Evolutionary conservation across 140 eudicot species (phyloP).

Genomic region (Cichorium intybus): DNA sequence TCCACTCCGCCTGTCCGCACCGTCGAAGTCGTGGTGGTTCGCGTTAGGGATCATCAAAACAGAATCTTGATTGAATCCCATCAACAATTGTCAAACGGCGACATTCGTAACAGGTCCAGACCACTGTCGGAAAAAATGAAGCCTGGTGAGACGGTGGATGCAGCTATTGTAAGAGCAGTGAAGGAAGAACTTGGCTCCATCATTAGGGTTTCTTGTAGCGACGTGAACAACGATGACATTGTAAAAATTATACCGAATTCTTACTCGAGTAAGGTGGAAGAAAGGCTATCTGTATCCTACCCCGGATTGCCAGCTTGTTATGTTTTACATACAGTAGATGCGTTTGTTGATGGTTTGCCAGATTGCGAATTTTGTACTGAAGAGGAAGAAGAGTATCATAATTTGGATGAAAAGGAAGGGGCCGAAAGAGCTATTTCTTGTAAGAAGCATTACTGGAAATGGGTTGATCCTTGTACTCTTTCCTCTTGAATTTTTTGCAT

Average conservation of each 20-base stretch:
- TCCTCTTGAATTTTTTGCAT: constrained; percentile 24
- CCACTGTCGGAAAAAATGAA: constrained; percentile 94
- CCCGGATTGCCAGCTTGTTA: constrained; percentile 97
- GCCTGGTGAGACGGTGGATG: constrained; percentile 69
- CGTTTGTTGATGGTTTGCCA: constrained; percentile 79
- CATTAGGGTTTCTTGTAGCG: neutral
- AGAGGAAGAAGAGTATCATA: constrained; percentile 69
- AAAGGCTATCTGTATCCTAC: constrained; percentile 69
- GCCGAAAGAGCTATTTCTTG: constrained; percentile 60
- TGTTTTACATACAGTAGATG: constrained; percentile 81
- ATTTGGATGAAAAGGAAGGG: constrained; percentile 31
- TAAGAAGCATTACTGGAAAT: constrained; percentile 89
- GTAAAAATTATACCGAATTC: constrained; percentile 52
- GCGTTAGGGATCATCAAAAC: constrained; percentile 30
- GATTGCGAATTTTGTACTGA: constrained; percentile 72
- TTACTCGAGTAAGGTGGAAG: constrained; percentile 70
- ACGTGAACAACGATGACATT: constrained; percentile 3
- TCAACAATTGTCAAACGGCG: constrained; percentile 76
- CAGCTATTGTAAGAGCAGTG: constrained; percentile 64
- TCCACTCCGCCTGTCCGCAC: constrained; percentile 66
- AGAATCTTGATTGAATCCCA: constrained; percentile 67
- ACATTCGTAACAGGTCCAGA: constrained; percentile 46
- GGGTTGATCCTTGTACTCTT: constrained; percentile 60
- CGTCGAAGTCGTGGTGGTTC: constrained; percentile 63
- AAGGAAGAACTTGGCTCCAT: constrained; percentile 80